Base-by-base conservation (phyloP, 2,329 filamentous ascomycete species). In the Incumbomyces delicatus region DNA sequence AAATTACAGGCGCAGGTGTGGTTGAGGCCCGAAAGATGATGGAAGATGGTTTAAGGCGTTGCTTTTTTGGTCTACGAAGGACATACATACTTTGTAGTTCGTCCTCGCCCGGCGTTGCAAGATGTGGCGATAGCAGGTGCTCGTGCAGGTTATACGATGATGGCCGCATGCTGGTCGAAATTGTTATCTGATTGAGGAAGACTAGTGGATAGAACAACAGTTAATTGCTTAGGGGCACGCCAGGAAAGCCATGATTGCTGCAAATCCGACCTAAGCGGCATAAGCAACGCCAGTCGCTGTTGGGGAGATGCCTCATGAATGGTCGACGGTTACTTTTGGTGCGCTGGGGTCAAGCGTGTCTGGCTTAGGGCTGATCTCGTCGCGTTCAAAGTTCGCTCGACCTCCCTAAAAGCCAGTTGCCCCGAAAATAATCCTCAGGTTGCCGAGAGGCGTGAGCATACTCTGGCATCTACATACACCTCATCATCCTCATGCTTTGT, bases 351-450 rank as follows among this genome's bases (percentile, higher is more conserved):
- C 16, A 35, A 17, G 33, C 33, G 33, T 35, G 33, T 4, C 13
- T 32, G 31, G 31, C 10, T 32, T 5, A 35, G 13, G 33, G 33
- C 33, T 35, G 33, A 12, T 17, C 22, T 27, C 33, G 16, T 18
- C 33, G 33, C 12, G 42, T 45, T n/a, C n/a, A n/a, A n/a, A n/a
- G n/a, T n/a, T 22, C 33, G 42, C 42, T 45, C 42, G 42, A 34
- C 31, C 42, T 45, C 42, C 42, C 34, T 45, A 22, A 14, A 32
- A 33, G 4, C 22, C 29, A 30, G 40, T 27, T 14, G 27, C 40
- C n/a, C 33, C 3, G 12, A 35, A 31, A 45, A 37, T 35, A 17
- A 33, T 44, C 36, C 41, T 45, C 12, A 45, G 42, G 17, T 29
- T 32, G 20, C 42, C 31, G 39, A 41, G 44, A 32, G 32, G 32